These are phyloP conservation scores for Ophiostoma piceae DNA, from an alignment of 2,329 filamentous ascomycete genomes.

Conservation along the genomic window DNA sequence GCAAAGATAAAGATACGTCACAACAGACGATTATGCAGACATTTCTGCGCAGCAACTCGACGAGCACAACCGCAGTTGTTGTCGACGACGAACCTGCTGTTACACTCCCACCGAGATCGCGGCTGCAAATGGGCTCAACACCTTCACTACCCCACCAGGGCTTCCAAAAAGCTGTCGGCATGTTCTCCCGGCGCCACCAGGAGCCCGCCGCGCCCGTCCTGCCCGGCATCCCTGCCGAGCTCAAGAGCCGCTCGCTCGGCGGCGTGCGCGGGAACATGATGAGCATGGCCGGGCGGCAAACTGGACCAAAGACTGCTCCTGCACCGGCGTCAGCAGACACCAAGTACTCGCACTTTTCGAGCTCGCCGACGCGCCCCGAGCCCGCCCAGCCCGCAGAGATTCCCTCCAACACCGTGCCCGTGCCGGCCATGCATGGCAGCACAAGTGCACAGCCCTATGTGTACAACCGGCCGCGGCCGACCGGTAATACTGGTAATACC, in stretches of 20 bases:
- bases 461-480: conserved; percentile 20
- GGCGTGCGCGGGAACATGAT: conserved; percentile 32
- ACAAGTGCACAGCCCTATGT: not conserved
- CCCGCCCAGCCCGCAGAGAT: not conserved
- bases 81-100: too few species aligned
- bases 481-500: not conserved
- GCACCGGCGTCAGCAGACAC: not conserved
- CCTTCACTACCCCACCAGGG: not conserved
- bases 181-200: conserved; percentile 2
- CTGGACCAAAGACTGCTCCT: not conserved
- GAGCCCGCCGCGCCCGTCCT: not conserved
- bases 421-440: not conserved
- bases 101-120: not conserved
- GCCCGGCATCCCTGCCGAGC: conserved; percentile 33
- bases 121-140: not conserved
- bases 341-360: conserved; percentile 54
- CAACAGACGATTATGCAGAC: conserved; percentile 21
- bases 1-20: conserved; percentile 2
- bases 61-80: not conserved
- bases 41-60: conserved; percentile 20
- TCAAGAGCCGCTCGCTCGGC: conserved; percentile 41
- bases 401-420: not conserved
- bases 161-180: conserved; percentile 17
- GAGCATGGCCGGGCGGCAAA: conserved; percentile 18
- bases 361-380: conserved; percentile 41